phyloP scores from a whole-genome alignment of 768 basidiomycete species.

The Tulasnella sp. region DNA sequence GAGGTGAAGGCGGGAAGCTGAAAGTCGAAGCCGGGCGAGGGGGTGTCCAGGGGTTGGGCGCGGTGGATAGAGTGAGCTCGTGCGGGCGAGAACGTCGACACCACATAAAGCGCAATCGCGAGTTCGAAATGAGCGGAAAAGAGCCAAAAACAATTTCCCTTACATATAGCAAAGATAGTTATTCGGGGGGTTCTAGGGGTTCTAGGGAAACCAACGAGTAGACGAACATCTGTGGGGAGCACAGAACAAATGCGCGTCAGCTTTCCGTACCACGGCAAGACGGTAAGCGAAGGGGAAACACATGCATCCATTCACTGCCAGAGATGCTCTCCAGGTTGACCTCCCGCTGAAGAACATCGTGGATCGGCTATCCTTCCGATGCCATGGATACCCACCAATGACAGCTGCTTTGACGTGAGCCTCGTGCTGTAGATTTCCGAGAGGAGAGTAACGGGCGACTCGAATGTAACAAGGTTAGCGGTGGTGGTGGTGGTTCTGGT shows the following conservation, averaged over 20 bases:
- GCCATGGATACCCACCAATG: no score
- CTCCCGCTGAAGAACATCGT: no score
- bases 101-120: no score
- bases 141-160: background rate
- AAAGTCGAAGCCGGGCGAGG: slow-evolving; percentile 29
- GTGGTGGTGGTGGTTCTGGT: no score
- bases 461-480: no score
- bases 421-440: no score
- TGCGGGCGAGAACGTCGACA: slow-evolving; percentile 10
- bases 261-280: background rate
- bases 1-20: slow-evolving; percentile 34
- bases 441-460: no score
- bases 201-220: slow-evolving; percentile 9
- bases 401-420: no score
- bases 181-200: slow-evolving; percentile 2
- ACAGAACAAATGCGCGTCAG: slow-evolving; percentile 28
- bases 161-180: slow-evolving; percentile 6
- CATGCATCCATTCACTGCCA: no score
- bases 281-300: background rate
- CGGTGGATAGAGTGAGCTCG: slow-evolving; percentile 24
- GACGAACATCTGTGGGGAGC: slow-evolving; percentile 25
- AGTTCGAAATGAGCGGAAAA: slow-evolving; percentile 22
- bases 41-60: slow-evolving; percentile 27
- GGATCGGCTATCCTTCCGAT: no score
- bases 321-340: no score